phyloP scores from a whole-genome alignment of 1,284 basidiomycete species.

The Rhodotorula sp. region DNA sequence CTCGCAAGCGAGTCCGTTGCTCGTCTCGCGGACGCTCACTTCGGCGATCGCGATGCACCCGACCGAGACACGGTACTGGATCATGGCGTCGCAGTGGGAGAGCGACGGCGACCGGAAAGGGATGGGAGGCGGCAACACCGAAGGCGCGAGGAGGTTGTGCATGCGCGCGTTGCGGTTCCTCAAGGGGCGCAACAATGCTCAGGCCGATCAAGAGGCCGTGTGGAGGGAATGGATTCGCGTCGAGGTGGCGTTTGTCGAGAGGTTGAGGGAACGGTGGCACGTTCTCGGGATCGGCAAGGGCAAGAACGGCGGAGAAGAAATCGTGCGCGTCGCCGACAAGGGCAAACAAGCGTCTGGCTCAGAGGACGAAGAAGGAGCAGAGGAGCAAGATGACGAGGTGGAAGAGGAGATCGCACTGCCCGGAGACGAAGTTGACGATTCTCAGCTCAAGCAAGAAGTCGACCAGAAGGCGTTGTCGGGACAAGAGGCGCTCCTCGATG shows the following conservation, averaged over 20 bases:
- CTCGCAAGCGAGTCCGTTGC: slow-evolving; percentile 40
- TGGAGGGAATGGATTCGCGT: slow-evolving; percentile 47
- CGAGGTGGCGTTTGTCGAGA: slow-evolving; percentile 45
- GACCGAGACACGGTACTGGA: slow-evolving; percentile 43
- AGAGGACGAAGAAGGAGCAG: slow-evolving; percentile 27
- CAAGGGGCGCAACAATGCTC: slow-evolving; percentile 25
- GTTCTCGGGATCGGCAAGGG: slow-evolving; percentile 41
- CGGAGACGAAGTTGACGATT: slow-evolving; percentile 25
- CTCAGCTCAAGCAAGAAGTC: slow-evolving; percentile 16
- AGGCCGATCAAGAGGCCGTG: slow-evolving; percentile 23
- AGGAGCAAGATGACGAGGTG: slow-evolving; percentile 22
- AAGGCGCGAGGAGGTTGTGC: slow-evolving; percentile 44
- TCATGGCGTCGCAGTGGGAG: slow-evolving; percentile 46
- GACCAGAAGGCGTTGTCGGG: slow-evolving; percentile 35
- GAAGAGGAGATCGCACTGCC: slow-evolving; percentile 26
- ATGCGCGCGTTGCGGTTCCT: slow-evolving; percentile 46
- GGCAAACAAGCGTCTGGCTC: slow-evolving; percentile 8
- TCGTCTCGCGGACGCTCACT: slow-evolving; percentile 44
- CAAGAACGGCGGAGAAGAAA: slow-evolving; percentile 24
- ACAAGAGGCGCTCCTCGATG: slow-evolving; percentile 44
- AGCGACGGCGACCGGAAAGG: slow-evolving; percentile 44
- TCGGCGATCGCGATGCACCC: slow-evolving; percentile 46
- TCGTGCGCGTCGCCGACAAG: slow-evolving; percentile 16
- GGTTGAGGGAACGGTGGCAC: slow-evolving; percentile 38
- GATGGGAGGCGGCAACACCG: slow-evolving; percentile 46